Conservation (phyloP, 441 rosid species). For the Corymbia citriodora region DNA sequence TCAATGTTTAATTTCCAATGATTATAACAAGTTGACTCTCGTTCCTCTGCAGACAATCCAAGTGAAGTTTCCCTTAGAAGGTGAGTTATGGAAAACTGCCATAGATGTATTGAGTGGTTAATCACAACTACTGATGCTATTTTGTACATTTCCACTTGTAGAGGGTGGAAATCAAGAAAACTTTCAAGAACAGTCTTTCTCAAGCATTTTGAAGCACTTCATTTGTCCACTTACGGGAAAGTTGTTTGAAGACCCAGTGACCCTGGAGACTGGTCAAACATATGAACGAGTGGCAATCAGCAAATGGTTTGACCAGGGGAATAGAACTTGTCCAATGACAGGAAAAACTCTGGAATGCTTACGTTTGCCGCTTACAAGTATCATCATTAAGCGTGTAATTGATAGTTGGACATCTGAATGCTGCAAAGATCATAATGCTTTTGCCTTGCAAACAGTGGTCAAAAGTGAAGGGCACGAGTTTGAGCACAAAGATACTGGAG, state of each 20-base stretch:
- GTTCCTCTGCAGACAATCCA: constrained; percentile 18
- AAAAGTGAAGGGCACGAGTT: constrained; percentile 1
- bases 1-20: background rate
- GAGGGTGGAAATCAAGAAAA: constrained; percentile 14
- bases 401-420: constrained; percentile 39
- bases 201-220: constrained; percentile 36
- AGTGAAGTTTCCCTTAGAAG: constrained; percentile 13
- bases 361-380: constrained; percentile 39
- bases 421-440: constrained; percentile 16
- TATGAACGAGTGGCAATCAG: constrained; percentile 46
- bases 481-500: constrained; percentile 17
- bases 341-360: constrained; percentile 34
- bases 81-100: constrained; percentile 22
- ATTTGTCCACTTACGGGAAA: constrained; percentile 46
- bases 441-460: constrained; percentile 20
- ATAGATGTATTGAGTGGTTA: background rate
- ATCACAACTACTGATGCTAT: constrained; percentile 3
- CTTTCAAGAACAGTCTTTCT: constrained; percentile 19
- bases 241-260: constrained; percentile 56
- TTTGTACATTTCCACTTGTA: constrained; percentile 15
- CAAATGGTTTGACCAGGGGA: constrained; percentile 51
- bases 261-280: constrained; percentile 58
- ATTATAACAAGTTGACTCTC: background rate
- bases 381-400: constrained; percentile 39
- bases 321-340: constrained; percentile 52